Base-by-base conservation (phyloP, 2,329 filamentous ascomycete species). In the Emergomyces africanus region DNA sequence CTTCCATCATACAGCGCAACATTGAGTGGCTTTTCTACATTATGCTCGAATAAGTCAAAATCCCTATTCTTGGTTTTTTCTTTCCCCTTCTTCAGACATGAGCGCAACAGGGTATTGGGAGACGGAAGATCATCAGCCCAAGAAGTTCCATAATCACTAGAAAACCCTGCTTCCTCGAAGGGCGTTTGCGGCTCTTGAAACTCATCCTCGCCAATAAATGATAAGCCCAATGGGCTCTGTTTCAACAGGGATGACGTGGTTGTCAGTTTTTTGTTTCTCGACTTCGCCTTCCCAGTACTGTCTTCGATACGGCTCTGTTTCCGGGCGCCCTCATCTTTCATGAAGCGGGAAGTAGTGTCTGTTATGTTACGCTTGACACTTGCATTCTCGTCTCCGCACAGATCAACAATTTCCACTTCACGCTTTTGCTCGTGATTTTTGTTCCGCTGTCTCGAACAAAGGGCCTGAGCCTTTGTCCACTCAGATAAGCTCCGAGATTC, bases 71-170 rank as follows among this genome's bases (percentile, higher is more conserved):
- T 44, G 10, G 23, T 18, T 30, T 8, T 44, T 15, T 20, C 10
- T 3, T 55, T 30, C 39, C 23, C 23, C 25, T 44, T 55, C 25
- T 23, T 28, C 23, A 55, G 4, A 15, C 35, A 44, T 20, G 33
- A 20, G 8, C 44, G 60, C 18, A 74, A 41, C 14, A 75, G 61
- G 14, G 61, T 57, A 28, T 70, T 70, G 30, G 71, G 69, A 6
- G 73, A 72, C 30, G 74, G 73, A 30, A 78, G 63, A 57, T 75
- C 71, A 10, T 70, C 69, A 44, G 73, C 64, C 44, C 60, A 64
- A 39, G 67, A 68, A 53, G 67, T 66, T 3, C 64, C 68, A 57
- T 70, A 73, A 14, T 72, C 72, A 54, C 71, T 74, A 5, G 68
- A 71, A 46, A 60, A 60, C 20, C 64, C 59, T 18, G 66, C 64